Evolutionary conservation across 2,329 filamentous ascomycete genomes (phyloP).

Genomic region (Talaromyces funiculosus): DNA sequence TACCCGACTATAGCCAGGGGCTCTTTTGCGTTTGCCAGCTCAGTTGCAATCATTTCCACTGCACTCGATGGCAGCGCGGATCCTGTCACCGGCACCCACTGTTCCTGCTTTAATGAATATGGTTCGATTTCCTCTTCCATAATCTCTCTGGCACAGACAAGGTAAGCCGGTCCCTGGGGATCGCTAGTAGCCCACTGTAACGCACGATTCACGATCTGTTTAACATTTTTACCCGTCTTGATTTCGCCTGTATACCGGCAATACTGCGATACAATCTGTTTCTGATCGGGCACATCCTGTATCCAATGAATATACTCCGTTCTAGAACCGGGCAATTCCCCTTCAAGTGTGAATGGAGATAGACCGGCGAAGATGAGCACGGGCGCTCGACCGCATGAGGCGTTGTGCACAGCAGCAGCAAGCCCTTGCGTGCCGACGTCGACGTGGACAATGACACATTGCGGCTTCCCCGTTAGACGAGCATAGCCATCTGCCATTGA

Average conservation of each 20-base stretch:
- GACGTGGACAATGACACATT: slow-evolving; percentile 74
- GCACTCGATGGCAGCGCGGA: slow-evolving; percentile 53
- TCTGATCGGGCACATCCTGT: slow-evolving; percentile 77
- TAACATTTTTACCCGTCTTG: slow-evolving; percentile 77
- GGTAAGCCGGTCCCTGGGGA: slow-evolving; percentile 73
- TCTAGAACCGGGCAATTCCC: slow-evolving; percentile 68
- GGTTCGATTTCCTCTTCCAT: slow-evolving; percentile 80
- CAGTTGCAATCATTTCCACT: slow-evolving; percentile 39
- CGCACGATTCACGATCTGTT: slow-evolving; percentile 82
- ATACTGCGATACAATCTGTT: slow-evolving; percentile 74
- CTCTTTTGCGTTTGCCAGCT: slow-evolving; percentile 42
- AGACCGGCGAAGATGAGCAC: slow-evolving; percentile 74
- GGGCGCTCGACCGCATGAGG: slow-evolving; percentile 66
- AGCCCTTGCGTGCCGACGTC: slow-evolving; percentile 77
- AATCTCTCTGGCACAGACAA: slow-evolving; percentile 71
- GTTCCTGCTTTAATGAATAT: slow-evolving; percentile 61
- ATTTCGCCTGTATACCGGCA: slow-evolving; percentile 79
- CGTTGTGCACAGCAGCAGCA: slow-evolving; percentile 73
- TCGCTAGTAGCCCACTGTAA: slow-evolving; percentile 74
- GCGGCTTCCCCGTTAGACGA: slow-evolving; percentile 63
- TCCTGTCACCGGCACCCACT: slow-evolving; percentile 67
- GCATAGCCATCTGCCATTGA: slow-evolving; percentile 82
- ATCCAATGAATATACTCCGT: slow-evolving; percentile 87
- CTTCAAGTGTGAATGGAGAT: slow-evolving; percentile 70
- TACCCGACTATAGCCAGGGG: slow-evolving; percentile 50